Conservation (phyloP, 2,329 filamentous ascomycete genomes). For the Didymella pinodella region DNA sequence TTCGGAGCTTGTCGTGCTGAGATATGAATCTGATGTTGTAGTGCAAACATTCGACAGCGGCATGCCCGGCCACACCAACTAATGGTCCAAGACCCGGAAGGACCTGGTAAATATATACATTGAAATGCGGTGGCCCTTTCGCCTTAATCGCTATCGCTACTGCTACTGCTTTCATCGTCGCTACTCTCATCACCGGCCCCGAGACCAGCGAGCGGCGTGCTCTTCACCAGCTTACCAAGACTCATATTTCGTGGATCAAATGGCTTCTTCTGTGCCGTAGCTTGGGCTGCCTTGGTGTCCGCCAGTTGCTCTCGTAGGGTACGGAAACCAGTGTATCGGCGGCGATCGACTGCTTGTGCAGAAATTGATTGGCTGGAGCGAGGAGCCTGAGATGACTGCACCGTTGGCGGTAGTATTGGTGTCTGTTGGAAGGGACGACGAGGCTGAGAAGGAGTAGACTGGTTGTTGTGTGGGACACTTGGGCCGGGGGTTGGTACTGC, state of each 20-base stretch:
- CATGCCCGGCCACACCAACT: not conserved
- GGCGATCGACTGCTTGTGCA: constrained; percentile 20
- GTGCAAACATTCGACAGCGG: not conserved
- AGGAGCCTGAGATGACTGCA: constrained; percentile 15
- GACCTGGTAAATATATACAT: not conserved
- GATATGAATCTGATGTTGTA: not conserved
- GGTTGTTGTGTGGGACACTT: constrained; percentile 17
- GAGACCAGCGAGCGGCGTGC: not conserved
- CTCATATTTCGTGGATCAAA: constrained; percentile 25
- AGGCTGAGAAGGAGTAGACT: constrained; percentile 11
- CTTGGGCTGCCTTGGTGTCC: constrained; percentile 19
- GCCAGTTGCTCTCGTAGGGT: constrained; percentile 26
- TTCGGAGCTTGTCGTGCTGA: not conserved
- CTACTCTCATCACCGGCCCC: constrained; percentile 17
- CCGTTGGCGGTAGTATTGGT: constrained; percentile 19
- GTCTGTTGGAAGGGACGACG: constrained; percentile 12
- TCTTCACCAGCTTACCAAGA: constrained; percentile 18
- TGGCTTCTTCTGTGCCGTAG: constrained; percentile 12
- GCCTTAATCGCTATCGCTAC: constrained; percentile 18
- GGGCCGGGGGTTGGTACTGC: constrained; percentile 9
- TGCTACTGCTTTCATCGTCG: constrained; percentile 24
- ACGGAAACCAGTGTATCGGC: constrained; percentile 23
- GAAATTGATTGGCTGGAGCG: constrained; percentile 23
- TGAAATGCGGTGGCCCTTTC: constrained; percentile 9
- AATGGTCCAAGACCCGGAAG: not conserved